Base-by-base conservation (phyloP, 1,284 basidiomycete species). In the Exobasidium cylindrosporum region DNA sequence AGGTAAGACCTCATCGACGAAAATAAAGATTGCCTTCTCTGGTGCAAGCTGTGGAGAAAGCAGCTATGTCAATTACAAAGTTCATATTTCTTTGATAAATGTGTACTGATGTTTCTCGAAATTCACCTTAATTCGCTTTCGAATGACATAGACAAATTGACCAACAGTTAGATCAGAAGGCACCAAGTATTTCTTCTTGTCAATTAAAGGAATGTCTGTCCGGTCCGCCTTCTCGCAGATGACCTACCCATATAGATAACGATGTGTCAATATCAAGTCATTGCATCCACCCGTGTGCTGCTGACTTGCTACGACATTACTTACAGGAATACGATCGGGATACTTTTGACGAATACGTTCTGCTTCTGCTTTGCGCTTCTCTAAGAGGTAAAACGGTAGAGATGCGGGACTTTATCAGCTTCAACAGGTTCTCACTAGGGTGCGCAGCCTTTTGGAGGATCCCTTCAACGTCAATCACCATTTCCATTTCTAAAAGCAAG, bases 161-260 rank as follows among this genome's bases (percentile, higher is more conserved):
- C 77, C 77, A 4, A 99, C 96, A 28, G 96, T 98, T 58, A 98
- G 84, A 83, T 99, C 95, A 90, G 96, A 77, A 58, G 96, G 96
- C 2, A 98, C 96, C 52, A 99, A 85, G 77, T 98, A 99, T 85
- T 98, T 99, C 90, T 98, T 98, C 91, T 99, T 99, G 86, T 98
- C 96, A 79, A 99, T 97, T 23, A 93, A 95, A 0, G 94, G 92
- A 80, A 98, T 97, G 82, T 99, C 96, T 61, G 94, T 96, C 80
- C 91, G 88, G 84, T 98, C 95, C 58, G 93, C 95, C 84, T 97
- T 97, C 86, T 99, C 96, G 83, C 96, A 99, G 82, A 99, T 99
- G 68, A 98, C 94, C 93, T 97, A 67, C 21, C 29, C n/a, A 54
- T 7, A 31, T 10, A 40, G n/a, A 6, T 21, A 24, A 28, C 6